Conservation (phyloP, 257 asterid genomes). For the Solanum appendiculatum region DNA sequence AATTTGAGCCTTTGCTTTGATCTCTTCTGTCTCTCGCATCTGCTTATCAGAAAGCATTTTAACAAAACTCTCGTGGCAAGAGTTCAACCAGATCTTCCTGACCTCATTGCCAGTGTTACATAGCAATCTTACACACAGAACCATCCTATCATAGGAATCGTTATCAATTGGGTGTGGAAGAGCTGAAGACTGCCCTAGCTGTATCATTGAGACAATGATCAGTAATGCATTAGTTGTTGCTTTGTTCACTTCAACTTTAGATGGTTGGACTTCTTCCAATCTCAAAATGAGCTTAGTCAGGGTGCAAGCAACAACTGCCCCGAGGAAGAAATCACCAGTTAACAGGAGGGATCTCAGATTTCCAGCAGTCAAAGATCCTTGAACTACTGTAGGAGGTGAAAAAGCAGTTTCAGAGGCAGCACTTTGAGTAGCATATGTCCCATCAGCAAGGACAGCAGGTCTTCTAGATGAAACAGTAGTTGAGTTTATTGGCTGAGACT, state of each 20-base stretch:
- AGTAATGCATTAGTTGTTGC: conserved; percentile 48
- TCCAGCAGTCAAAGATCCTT: conserved; percentile 56
- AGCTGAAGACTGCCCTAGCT: conserved; percentile 82
- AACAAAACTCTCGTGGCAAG: conserved; percentile 89
- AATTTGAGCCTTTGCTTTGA: conserved; percentile 72
- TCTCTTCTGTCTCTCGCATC: conserved; percentile 85
- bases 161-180: conserved; percentile 93
- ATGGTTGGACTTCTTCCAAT: conserved; percentile 87
- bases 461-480: conserved; percentile 86
- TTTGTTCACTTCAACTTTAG: conserved; percentile 68
- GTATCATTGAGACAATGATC: conserved; percentile 81
- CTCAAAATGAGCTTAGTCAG: conserved; percentile 76
- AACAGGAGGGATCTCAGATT: conserved; percentile 88
- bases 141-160: conserved; percentile 77
- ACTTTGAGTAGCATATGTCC: conserved; percentile 95
- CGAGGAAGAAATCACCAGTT: conserved; percentile 88
- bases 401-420: conserved; percentile 96
- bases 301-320: conserved; percentile 84
- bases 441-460: conserved; percentile 94
- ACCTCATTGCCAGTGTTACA: conserved; percentile 57
- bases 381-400: conserved; percentile 67
- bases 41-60: conserved; percentile 93
- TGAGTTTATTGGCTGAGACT: conserved; percentile 60
- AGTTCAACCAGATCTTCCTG: conserved; percentile 77
- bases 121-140: conserved; percentile 70